Evolutionary conservation across 1,284 basidiomycete species (phyloP).

Genomic region (Ustilago cynodontis): DNA sequence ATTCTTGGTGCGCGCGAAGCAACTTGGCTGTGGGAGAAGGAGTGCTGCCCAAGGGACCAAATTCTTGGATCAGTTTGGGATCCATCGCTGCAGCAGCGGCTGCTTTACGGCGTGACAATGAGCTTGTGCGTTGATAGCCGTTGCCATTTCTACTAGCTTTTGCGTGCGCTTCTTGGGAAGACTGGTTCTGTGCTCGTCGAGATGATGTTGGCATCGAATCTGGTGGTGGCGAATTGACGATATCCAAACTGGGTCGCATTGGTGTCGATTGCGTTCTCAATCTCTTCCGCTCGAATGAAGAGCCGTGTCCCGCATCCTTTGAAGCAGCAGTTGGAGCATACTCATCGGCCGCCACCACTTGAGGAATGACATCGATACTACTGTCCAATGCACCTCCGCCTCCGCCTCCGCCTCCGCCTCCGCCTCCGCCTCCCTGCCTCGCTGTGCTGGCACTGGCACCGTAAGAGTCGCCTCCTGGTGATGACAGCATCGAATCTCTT

Average conservation of each 20-base stretch:
- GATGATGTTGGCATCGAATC: not conserved
- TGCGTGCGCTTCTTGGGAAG: slow-evolving; percentile 3
- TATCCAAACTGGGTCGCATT: slow-evolving; percentile 35
- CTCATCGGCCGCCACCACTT: not conserved
- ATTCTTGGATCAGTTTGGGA: slow-evolving; percentile 51
- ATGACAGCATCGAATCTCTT: slow-evolving; percentile 7
- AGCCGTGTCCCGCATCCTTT: not conserved
- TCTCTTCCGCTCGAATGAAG: slow-evolving; percentile 22
- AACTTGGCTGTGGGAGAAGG: slow-evolving; percentile 32
- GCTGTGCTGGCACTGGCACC: not conserved
- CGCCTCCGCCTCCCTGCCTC: not conserved
- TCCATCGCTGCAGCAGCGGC: slow-evolving; percentile 22
- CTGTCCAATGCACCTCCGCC: slow-evolving; percentile 1
- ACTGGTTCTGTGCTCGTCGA: slow-evolving; percentile 7
- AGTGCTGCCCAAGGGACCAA: slow-evolving; percentile 53
- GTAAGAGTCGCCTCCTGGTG: not conserved
- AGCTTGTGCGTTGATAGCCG: slow-evolving; percentile 32
- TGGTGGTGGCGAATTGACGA: not conserved
- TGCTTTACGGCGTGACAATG: slow-evolving; percentile 30
- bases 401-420: too few species aligned
- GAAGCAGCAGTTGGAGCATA: not conserved
- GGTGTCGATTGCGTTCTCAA: slow-evolving; percentile 48
- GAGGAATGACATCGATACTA: slow-evolving; percentile 21
- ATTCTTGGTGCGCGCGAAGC: slow-evolving; percentile 25
- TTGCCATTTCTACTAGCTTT: not conserved